phyloP scores from a whole-genome alignment of 140 eudicot genomes.

The Cichorium intybus region DNA sequence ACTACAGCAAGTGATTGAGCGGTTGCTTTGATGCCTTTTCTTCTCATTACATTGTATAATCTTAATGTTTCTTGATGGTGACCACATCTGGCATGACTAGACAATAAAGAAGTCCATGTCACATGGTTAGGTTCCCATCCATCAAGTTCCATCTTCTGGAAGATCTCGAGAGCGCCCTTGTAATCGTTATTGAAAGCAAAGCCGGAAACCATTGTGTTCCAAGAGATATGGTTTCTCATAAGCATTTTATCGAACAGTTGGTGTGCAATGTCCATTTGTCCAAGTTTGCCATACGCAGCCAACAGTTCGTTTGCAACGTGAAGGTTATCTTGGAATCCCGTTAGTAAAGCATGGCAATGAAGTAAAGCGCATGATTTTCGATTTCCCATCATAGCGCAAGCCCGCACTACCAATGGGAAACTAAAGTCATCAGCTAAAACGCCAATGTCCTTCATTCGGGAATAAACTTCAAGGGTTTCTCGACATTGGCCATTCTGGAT shows the following conservation, averaged over 20 bases:
- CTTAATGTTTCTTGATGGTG: conserved; percentile 37
- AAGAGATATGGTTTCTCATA: conserved; percentile 50
- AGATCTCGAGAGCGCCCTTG: conserved; percentile 36
- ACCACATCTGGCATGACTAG: conserved; percentile 69
- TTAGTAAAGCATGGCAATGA: conserved; percentile 50
- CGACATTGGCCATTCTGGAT: conserved; percentile 23
- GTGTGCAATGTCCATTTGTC: conserved; percentile 39
- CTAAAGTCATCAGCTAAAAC: conserved; percentile 53
- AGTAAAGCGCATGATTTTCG: conserved; percentile 26
- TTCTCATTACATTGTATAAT: conserved; percentile 52
- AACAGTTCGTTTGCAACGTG: conserved; percentile 63
- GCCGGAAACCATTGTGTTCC: conserved; percentile 72
- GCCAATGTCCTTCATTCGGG: conserved; percentile 36
- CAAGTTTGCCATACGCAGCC: conserved; percentile 54
- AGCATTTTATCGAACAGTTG: conserved; percentile 58
- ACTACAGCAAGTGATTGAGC: conserved; percentile 75
- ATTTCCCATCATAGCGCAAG: conserved; percentile 49
- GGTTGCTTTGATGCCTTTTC: conserved; percentile 28
- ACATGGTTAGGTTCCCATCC: conserved; percentile 69
- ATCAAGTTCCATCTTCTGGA: conserved; percentile 53
- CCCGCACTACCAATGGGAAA: conserved; percentile 61
- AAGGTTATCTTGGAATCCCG: conserved; percentile 44
- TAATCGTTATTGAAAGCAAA: conserved; percentile 47
- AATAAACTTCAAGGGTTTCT: conserved; percentile 38
- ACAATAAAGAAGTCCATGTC: conserved; percentile 83